Evolutionary conservation across 768 basidiomycete genomes (phyloP), one percentile per base, ranked within the genome.

Genomic region (Lentinula edodes): DNA sequence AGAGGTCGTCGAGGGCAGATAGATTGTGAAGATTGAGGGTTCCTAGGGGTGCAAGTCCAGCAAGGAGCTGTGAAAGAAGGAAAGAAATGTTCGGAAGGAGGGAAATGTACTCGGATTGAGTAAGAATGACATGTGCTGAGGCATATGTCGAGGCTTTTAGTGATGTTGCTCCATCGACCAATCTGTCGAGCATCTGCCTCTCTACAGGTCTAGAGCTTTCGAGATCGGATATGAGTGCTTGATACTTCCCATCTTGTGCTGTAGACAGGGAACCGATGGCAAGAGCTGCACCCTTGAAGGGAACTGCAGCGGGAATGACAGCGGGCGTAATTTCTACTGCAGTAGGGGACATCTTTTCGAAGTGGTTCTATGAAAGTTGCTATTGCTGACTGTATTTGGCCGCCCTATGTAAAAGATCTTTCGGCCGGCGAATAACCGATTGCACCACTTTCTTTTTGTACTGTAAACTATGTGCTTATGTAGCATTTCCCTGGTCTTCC

Each of bases 181-280:
- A 75, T 63, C 93, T 80, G 71, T 95, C 93, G 34, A 94, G 74
- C 77, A 95, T 84, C 69, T 93, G 87, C 68, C 82, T 87, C 67
- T 95, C 91, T 35, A 92, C 86, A 38, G 75, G 68, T 63, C 80
- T 73, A 16, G 77, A 78, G 61, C 72, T 72, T 71, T 84, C 83
- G 61, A 93, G 74, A 64, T 79, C 76, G 6, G 84, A 79, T 56
- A 92, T 79, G 63, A 91, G 74, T 1, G 81, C 72, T 71, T 93
- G 91, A 70, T 93, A 93, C 70, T 80, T 82, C 36, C 93, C 93
- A 68, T 92, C 85, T 70, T 85, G 81, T 3, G 92, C 93, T 0
- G 91, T 90, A 3, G 81, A 76, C 18, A 88, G 83, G 7, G 92
- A 92, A 60, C 93, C 91, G 64, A 95, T 85, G 57, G 83, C 89